Evolutionary conservation across 768 basidiomycete genomes (phyloP), one percentile per base, ranked within the genome.

Genomic region (Boletellus sp.): DNA sequence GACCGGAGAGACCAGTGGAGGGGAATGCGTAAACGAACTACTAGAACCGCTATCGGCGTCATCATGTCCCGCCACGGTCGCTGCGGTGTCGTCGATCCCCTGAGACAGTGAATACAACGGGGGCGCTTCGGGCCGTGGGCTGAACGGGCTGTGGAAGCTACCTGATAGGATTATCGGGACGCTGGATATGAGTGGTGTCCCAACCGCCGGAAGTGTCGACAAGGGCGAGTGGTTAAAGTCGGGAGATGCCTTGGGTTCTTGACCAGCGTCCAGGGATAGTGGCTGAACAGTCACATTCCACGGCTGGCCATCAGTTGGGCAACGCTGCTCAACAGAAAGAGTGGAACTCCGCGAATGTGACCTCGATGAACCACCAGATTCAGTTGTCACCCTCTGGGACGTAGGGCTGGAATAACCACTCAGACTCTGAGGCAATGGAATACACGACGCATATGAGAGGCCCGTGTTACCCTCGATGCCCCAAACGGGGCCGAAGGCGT

Each of bases 311-410:
- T 60, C 60, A 0, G 42, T 57, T n/a, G 64, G 62, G 35, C 53
- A 61, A 45, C 33, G 54, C 38, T 69, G 67, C 19, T 63, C 58
- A 5, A 69, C 58, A 6, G 65, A 55, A 32, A 69, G 61, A 13
- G 61, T 67, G 2, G 62, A 67, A 41, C 63, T 69, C 34, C 63
- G 61, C 33, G 67, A 69, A 42, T 57, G 67, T 17, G 56, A 56
- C 10, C 47, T 51, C 1, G 31, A 39, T 7, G 62, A 66, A 19
- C 42, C 49, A 16, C 32, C 45, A 13, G 54, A 52, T 20, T 43
- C 65, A 37, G 45, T 45, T n/a, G 39, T 34, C 22, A 55, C 49
- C 23, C 55, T 51, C 48, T 68, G 66, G 2, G 66, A 70, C 12
- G 52, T 44, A 10, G 68, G 58, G 17, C 66, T 70, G n/a, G 66